Conservation (phyloP, 1,284 basidiomycete species). For the Serendipita sp. region DNA sequence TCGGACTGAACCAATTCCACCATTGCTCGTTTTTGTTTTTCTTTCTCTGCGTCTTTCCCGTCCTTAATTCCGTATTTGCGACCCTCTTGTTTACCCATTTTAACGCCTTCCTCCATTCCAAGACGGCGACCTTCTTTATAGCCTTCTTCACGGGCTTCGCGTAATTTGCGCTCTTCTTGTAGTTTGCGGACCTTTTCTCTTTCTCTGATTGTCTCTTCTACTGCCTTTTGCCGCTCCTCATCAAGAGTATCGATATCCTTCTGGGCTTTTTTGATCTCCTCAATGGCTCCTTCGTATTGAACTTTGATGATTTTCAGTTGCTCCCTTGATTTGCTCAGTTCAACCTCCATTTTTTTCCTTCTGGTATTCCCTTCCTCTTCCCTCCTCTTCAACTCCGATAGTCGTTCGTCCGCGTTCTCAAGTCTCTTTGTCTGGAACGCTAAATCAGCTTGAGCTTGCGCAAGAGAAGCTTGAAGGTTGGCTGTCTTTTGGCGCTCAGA, state of each 20-base stretch:
- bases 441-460: background rate
- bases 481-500: background rate
- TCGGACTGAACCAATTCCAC: background rate
- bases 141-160: background rate
- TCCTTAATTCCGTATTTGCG: background rate
- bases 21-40: background rate
- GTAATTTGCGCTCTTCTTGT: background rate
- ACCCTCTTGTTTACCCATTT: background rate
- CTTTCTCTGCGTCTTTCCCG: background rate
- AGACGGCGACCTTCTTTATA: background rate
- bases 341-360: background rate
- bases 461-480: background rate
- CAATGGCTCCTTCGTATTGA: conserved; percentile 1
- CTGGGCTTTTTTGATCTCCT: background rate
- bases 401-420: background rate
- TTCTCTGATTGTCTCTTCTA: background rate
- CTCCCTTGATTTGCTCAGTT: background rate
- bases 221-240: background rate
- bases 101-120: conserved; percentile 1
- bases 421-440: background rate
- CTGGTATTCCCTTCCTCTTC: background rate
- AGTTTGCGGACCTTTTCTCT: conserved; percentile 2
- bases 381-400: background rate
- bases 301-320: background rate
- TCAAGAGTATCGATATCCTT: background rate